phyloP scores from a whole-genome alignment of 805 yeast species.

The Maudiozyma serrabonitensis region DNA sequence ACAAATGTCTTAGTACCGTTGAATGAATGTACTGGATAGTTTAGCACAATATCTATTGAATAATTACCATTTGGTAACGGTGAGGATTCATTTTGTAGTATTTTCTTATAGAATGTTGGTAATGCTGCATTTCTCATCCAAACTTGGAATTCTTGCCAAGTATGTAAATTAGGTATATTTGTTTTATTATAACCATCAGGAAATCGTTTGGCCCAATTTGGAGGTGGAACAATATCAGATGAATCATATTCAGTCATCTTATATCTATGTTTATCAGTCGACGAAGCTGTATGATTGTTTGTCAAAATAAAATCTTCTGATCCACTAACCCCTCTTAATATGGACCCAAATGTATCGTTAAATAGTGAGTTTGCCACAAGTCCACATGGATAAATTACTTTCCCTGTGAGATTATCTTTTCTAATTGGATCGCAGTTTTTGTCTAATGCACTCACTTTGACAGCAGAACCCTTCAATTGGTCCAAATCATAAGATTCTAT shows the following conservation, averaged over 20 bases:
- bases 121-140: constrained; percentile 94
- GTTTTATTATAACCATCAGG: constrained; percentile 66
- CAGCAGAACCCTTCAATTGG: constrained; percentile 73
- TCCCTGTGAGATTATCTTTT: constrained; percentile 18
- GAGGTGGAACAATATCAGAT: constrained; percentile 66
- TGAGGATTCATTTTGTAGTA: constrained; percentile 56
- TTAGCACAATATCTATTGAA: constrained; percentile 53
- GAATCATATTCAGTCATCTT: constrained; percentile 52
- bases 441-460: constrained; percentile 39
- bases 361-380: constrained; percentile 71
- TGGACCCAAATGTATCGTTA: constrained; percentile 61
- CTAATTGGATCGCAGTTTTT: constrained; percentile 31
- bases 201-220: constrained; percentile 61
- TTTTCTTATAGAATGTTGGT: constrained; percentile 78
- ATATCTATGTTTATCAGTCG: constrained; percentile 52
- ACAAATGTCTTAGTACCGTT: constrained; percentile 83
- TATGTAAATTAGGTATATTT: constrained; percentile 58
- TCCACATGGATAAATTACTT: constrained; percentile 66
- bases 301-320: constrained; percentile 33
- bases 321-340: constrained; percentile 30
- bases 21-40: constrained; percentile 72
- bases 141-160: constrained; percentile 64
- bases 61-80: constrained; percentile 59
- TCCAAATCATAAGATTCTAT: constrained; percentile 74
- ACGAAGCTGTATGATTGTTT: constrained; percentile 57